A percentile compares a stretch with the other conserved stretches of the same genome.
Evolutionary conservation across 2,329 filamentous ascomycete species (phyloP).

Genomic region (Colletotrichum sp.): DNA sequence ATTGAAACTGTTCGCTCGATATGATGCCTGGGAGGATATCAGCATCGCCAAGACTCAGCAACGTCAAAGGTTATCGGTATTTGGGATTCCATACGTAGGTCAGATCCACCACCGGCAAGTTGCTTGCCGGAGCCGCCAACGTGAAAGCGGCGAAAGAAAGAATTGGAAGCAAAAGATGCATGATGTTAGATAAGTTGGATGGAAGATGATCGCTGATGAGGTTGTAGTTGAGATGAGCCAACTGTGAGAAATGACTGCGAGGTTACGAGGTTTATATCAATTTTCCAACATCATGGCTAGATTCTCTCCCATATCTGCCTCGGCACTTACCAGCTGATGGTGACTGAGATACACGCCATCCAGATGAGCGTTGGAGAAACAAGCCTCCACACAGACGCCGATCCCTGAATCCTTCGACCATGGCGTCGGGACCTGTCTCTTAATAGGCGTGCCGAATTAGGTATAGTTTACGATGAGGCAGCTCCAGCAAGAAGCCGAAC

Average conservation of each 20-base stretch:
- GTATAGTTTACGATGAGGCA: neutral
- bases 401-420: neutral
- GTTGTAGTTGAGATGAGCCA: neutral
- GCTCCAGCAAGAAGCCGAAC: rapidly evolving
- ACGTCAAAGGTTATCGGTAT: rapidly evolving
- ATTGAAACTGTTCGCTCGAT: neutral
- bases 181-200: neutral
- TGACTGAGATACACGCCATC: neutral
- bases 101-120: neutral
- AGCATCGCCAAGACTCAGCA: neutral
- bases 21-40: neutral
- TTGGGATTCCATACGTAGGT: neutral
- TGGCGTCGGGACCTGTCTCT: neutral
- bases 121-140: neutral
- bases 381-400: neutral
- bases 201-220: neutral
- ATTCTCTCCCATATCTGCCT: neutral
- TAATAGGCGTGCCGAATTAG: neutral
- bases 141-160: neutral
- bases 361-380: neutral
- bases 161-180: neutral
- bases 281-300: neutral
- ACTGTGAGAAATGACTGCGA: neutral
- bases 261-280: neutral
- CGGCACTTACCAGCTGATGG: neutral